Conservation (phyloP, 2,329 filamentous ascomycete species). For the Rhynchosporium secalis region DNA sequence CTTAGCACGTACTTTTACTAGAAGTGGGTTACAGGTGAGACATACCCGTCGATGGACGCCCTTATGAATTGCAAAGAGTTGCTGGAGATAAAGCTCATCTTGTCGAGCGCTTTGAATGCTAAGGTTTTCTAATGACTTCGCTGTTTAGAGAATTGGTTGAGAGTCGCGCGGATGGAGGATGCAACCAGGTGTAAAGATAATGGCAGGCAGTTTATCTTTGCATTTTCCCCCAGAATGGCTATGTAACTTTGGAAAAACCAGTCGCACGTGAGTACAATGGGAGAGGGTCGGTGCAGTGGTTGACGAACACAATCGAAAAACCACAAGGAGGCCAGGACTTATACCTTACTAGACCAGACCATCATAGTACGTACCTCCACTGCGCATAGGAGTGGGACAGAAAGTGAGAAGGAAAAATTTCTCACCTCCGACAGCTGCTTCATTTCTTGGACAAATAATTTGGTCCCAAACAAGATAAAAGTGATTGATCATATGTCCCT, state of each 20-base stretch:
- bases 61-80: not conserved
- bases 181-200: constrained; percentile 1
- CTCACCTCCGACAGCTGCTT: not conserved
- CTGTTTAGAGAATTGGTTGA: not conserved
- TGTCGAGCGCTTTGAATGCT: not conserved
- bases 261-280: not conserved
- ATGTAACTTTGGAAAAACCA: not conserved
- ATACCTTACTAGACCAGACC: not conserved
- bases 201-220: not conserved
- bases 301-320: not conserved
- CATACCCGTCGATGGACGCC: not conserved
- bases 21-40: not conserved
- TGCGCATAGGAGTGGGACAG: not conserved
- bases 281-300: not conserved
- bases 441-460: not conserved
- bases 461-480: not conserved
- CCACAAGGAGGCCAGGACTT: not conserved
- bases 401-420: constrained; percentile 8
- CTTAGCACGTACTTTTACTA: not conserved
- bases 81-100: not conserved
- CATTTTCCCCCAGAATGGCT: not conserved
- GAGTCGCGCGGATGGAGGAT: not conserved
- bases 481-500: constrained; percentile 4
- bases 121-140: not conserved
- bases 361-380: not conserved